Percentiles rank a stretch among this genome's conserved stretches.
Conservation (phyloP, 2,329 filamentous ascomycete genomes). For the Neodidymelliopsis sp. region DNA sequence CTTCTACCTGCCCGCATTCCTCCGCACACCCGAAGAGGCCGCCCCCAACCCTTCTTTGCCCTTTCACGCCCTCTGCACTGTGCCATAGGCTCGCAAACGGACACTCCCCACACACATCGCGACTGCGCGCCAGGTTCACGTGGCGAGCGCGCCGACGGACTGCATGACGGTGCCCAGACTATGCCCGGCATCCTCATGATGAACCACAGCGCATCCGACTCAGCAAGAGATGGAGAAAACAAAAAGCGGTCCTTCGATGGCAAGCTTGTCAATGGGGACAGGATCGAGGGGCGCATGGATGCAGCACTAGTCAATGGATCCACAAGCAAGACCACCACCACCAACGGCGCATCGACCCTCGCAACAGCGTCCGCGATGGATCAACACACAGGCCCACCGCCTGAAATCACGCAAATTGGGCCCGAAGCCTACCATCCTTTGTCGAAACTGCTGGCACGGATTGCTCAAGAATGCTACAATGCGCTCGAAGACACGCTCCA, state of each 20-base stretch:
- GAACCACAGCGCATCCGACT: constrained; percentile 53
- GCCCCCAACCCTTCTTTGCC: not conserved
- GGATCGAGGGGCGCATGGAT: constrained; percentile 23
- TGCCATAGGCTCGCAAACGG: too few relatives aligned
- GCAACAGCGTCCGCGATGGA: constrained; percentile 21
- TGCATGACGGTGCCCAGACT: constrained; percentile 43
- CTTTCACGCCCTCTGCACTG: too few relatives aligned
- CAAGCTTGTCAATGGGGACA: constrained; percentile 42
- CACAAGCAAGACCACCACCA: constrained; percentile 10
- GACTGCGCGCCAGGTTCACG: constrained; percentile 18
- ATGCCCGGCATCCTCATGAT: constrained; percentile 60
- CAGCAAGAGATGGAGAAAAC: constrained; percentile 38
- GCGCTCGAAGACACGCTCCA: constrained; percentile 74
- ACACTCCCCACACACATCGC: constrained; percentile 1
- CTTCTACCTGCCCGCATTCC: not conserved
- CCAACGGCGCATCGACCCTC: constrained; percentile 30
- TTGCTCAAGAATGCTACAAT: constrained; percentile 84
- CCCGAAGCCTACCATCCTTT: constrained; percentile 76
- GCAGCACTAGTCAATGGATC: constrained; percentile 23
- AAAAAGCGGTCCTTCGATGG: constrained; percentile 42
- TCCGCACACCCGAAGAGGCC: not conserved
- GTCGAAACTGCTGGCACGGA: constrained; percentile 74
- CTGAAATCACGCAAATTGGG: constrained; percentile 72
- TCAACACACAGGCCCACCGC: constrained; percentile 51
- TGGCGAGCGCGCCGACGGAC: constrained; percentile 43